Evolutionary conservation across 2,329 filamentous ascomycete species (phyloP).

Genomic region (Metarhizium rileyi): DNA sequence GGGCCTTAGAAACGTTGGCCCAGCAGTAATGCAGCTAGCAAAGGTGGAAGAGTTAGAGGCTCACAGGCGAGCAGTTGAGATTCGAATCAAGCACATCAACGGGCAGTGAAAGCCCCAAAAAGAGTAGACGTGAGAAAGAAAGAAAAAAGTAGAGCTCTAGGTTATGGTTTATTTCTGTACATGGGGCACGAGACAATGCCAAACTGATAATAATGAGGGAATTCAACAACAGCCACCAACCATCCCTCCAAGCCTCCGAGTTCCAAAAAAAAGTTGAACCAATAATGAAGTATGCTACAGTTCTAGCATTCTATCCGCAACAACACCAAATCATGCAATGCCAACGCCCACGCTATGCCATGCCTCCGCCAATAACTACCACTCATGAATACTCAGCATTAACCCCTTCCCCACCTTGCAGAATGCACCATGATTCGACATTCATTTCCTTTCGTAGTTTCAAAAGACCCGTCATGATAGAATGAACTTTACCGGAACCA

Average conservation of each 20-base stretch:
- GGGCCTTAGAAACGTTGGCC: slow-evolving; percentile 75
- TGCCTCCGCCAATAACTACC: not conserved
- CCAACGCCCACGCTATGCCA: slow-evolving; percentile 26
- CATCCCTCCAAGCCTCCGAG: no score
- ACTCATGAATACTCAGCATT: not conserved
- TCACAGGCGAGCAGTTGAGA: slow-evolving; percentile 80
- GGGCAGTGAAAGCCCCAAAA: slow-evolving; percentile 14
- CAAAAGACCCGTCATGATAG: not conserved
- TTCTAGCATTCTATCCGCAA: slow-evolving; percentile 2
- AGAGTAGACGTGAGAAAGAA: no score
- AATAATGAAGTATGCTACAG: not conserved
- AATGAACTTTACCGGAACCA: not conserved
- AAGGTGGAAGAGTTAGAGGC: slow-evolving; percentile 92
- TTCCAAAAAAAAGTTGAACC: not conserved
- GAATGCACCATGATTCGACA: no score
- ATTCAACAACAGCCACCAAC: not conserved
- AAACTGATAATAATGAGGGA: not conserved
- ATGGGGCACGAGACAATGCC: not conserved
- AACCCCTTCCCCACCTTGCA: not conserved
- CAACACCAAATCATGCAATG: not conserved
- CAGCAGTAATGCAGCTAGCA: slow-evolving; percentile 88
- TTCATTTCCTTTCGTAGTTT: not conserved
- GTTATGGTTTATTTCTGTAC: not conserved
- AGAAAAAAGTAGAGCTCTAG: no score
- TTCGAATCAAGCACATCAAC: slow-evolving; percentile 53